Conservation (phyloP, 2,329 filamentous ascomycete genomes). For the Dryadomyces quercus-mongolicae region DNA sequence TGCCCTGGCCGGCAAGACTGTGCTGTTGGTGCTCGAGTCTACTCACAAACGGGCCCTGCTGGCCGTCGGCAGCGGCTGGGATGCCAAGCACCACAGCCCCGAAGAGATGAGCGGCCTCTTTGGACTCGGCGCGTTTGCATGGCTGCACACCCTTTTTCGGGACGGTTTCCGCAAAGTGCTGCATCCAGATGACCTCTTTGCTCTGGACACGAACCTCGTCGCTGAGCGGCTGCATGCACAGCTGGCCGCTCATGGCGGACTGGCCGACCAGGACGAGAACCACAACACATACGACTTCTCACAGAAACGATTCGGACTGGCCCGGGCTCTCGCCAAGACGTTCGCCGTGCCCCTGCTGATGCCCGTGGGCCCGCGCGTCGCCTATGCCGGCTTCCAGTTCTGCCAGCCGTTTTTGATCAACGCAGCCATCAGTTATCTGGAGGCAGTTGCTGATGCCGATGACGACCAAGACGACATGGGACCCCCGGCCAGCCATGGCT, state of each 20-base stretch:
- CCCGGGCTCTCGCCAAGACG: conserved; percentile 9
- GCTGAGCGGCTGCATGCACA: conserved; percentile 7
- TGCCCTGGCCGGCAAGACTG: conserved; percentile 23
- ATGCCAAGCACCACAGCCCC: conserved; percentile 15
- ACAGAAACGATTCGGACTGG: conserved; percentile 7
- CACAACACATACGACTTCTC: not conserved
- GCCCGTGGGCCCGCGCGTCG: conserved; percentile 17
- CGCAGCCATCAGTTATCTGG: conserved; percentile 18
- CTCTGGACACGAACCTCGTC: conserved; percentile 15
- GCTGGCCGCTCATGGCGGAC: conserved; percentile 8
- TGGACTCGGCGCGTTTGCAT: conserved; percentile 21
- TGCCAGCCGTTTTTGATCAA: conserved; percentile 23
- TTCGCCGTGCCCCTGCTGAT: conserved; percentile 13
- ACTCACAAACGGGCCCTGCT: conserved; percentile 22
- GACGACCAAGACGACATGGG: not conserved
- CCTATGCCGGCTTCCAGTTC: conserved; percentile 18
- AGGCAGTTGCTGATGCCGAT: conserved; percentile 6
- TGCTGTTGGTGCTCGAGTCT: conserved; percentile 24
- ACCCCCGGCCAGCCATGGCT: conserved; percentile 18
- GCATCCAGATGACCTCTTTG: conserved; percentile 20
- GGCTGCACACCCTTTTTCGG: conserved; percentile 22
- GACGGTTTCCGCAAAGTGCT: conserved; percentile 23
- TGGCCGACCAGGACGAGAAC: not conserved
- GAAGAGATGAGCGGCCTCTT: conserved; percentile 24
- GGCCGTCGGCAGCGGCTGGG: not conserved